Base-by-base conservation (phyloP, 169 alveolate species). In the Cryptosporidium canis region DNA sequence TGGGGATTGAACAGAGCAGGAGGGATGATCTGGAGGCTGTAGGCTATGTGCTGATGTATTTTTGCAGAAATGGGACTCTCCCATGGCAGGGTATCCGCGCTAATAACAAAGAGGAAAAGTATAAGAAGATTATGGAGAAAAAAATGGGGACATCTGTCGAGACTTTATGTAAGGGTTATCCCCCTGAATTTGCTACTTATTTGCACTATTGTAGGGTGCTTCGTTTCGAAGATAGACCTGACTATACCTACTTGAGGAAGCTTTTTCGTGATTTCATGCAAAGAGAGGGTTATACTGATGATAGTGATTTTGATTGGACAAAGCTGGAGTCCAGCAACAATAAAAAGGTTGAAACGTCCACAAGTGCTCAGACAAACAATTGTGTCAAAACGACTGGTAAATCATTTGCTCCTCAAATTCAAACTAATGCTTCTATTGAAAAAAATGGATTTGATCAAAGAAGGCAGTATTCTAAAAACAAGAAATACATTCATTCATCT, bases 1-100 rank as follows among this genome's bases (percentile, higher is more conserved):
- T 56, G 53, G 83, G 91, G 0, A 85, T 92, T 9, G 95, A 92
- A 72, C 96, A 92, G 72, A 91, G 97, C 67, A 90, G 96, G 39
- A 94, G 97, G 29, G 98, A 96, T 82, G 98, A 96, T 90, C 83
- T 95, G 29, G 98, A 96, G 85, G 94, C 96, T n/a, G 77, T 95
- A 31, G 97, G 97, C 51, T 94, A 93, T 92, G 94, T 93, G 44
- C 84, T 92, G 53, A 83, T 93, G 84, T 95, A 94, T 85, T 94
- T 95, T 83, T 90, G 94, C 63, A 87, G 94, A 77, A 93, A 85
- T 83, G 96, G 97, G 1, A 67, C 91, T 43, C 90, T 95, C 12
- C 97, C 97, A 35, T 95, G 97, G 97, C 94, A 95, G 82, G 96
- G 96, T 43, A 83, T 93, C 14, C 85, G 92, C 56, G 95, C 94